A percentile compares a stretch with the other conserved stretches of the same genome.
Evolutionary conservation across 78 protist species (phyloP).

Genomic region (Corallochytrium limacisporum): DNA sequence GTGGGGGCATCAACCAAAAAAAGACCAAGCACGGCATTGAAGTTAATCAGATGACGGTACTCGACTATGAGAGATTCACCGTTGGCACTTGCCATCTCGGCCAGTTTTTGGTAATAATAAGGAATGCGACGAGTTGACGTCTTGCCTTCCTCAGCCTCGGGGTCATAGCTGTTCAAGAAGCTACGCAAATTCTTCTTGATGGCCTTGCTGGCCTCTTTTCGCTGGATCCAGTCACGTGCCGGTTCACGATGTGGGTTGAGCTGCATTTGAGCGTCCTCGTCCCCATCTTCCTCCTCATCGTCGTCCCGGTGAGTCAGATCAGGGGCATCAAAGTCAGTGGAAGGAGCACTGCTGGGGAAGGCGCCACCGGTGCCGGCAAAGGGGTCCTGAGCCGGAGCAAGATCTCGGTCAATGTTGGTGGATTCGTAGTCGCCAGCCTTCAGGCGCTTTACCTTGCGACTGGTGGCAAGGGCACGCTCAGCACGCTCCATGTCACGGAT

Average conservation of each 20-base stretch:
- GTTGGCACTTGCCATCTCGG: neutral
- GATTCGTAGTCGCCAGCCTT: neutral
- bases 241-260: too few relatives aligned
- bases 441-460: neutral
- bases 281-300: too few relatives aligned
- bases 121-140: neutral
- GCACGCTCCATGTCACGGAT: neutral
- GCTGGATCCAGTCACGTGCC: too few relatives aligned
- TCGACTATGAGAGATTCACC: conserved; percentile 7
- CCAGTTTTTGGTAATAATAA: neutral
- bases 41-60: conserved; percentile 25
- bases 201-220: neutral
- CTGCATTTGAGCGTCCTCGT: too few relatives aligned
- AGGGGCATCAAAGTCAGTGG: too few relatives aligned
- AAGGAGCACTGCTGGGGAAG: too few relatives aligned
- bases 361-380: neutral
- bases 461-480: neutral
- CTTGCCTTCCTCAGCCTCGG: neutral
- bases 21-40: conserved; percentile 29
- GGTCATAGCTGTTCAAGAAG: neutral
- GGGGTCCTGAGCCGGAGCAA: neutral
- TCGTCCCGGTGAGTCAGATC: too few relatives aligned
- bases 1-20: conserved; percentile 79
- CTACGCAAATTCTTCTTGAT: neutral
- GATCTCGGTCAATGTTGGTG: neutral